Evolutionary conservation across 768 basidiomycete species (phyloP).

Genomic region (Suillus lakei): DNA sequence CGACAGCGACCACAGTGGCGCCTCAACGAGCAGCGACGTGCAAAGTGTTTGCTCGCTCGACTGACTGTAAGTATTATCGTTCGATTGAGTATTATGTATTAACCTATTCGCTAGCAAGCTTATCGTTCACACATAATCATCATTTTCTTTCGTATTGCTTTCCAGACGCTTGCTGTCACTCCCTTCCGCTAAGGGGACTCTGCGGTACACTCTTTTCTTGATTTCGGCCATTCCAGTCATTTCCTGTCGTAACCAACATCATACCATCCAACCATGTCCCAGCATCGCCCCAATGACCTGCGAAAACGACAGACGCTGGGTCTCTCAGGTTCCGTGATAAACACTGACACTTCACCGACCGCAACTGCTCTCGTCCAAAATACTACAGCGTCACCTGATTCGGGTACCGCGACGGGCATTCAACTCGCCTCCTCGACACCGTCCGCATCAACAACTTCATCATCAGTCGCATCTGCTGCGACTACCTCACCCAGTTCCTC

Average conservation of each 20-base stretch:
- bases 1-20: background rate
- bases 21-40: conserved; percentile 5
- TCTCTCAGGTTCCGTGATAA: conserved; percentile 29
- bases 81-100: background rate
- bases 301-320: conserved; percentile 20
- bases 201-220: conserved; percentile 24
- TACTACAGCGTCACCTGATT: background rate
- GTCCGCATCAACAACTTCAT: conserved; percentile 3
- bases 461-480: conserved; percentile 15
- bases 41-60: conserved; percentile 1
- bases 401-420: conserved; percentile 13
- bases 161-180: conserved; percentile 12
- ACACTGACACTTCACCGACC: conserved; percentile 29
- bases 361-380: conserved; percentile 29
- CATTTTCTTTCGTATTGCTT: background rate
- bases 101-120: background rate
- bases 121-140: background rate
- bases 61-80: background rate
- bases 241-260: background rate
- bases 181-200: conserved; percentile 29
- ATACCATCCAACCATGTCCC: conserved; percentile 21
- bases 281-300: conserved; percentile 7
- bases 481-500: conserved; percentile 18
- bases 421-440: conserved; percentile 16
- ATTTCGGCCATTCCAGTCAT: conserved; percentile 10